A percentile compares a stretch with the other conserved stretches of the same genome.
phyloP scores from a whole-genome alignment of 169 alveolate species.

The Cystoisospora suis region DNA sequence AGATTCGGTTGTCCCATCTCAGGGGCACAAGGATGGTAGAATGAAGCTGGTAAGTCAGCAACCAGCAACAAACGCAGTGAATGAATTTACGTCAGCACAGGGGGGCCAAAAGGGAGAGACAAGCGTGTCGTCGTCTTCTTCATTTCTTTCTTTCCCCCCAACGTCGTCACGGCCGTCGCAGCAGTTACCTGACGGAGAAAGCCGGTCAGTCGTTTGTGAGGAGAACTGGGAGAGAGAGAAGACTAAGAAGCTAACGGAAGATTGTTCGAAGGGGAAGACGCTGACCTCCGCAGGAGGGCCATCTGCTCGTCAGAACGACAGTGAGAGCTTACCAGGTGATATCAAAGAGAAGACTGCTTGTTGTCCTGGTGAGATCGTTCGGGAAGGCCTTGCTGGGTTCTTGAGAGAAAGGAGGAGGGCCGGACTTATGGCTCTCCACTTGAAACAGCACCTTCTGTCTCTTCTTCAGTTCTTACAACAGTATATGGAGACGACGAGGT shows the following conservation, averaged over 20 bases:
- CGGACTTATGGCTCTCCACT: neutral
- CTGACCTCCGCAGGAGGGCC: neutral
- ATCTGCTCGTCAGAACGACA: neutral
- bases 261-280: neutral
- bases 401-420: neutral
- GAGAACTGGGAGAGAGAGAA: neutral
- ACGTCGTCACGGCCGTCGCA: too few relatives aligned
- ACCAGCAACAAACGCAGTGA: neutral
- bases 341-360: neutral
- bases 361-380: neutral
- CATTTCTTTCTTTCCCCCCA: too few relatives aligned
- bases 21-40: neutral
- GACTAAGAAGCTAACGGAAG: neutral
- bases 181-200: too few relatives aligned
- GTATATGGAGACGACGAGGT: neutral
- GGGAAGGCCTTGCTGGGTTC: neutral
- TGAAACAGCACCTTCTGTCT: constrained; percentile 12
- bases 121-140: too few relatives aligned
- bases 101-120: neutral
- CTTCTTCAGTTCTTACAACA: neutral
- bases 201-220: neutral
- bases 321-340: neutral
- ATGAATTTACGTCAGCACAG: neutral
- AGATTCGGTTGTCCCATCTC: neutral
- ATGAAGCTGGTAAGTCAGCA: neutral